Base-by-base conservation (phyloP, 768 basidiomycete species). In the Pulveroboletus sp. region DNA sequence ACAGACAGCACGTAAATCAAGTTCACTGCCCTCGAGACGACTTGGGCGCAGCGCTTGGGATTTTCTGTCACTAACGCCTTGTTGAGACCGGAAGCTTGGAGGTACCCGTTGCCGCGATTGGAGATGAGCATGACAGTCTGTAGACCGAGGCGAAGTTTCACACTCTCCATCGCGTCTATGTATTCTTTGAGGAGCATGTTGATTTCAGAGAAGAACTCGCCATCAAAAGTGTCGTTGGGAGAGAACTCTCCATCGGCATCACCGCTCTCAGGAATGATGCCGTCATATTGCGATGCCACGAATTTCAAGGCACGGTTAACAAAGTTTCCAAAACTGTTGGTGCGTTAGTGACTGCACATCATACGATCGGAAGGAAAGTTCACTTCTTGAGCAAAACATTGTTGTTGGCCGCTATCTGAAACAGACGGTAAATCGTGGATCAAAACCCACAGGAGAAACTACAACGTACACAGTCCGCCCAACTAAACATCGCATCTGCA, bases 231-330 rank as follows among this genome's bases (percentile, higher is more conserved):
- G 54, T 87, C 82, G 52, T 85, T 81, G 14, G 80, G 76, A 8
- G 86, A 82, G 41, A 89, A 71, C 15, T 85, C 81, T 6, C 89
- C 89, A 8, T 80, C 77, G 17, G 72, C 70, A 55, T 91, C 87
- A 15, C 74, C 76, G 35, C 87, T 79, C 44, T 94, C 90, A 0
- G 95, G 93, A 33, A 98, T 76, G 38, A 86, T 70, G 43, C 88
- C 70, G 46, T 83, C 79, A 63, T 86, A 95, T 63, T 92, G 91
- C 6, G 89, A 86, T 6, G 86, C 80, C 28, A 93, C 80, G 64
- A 99, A 99, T 69, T 97, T 97, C 64, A 98, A 75, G 15, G 82
- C 77, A 26, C 96, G 87, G 69, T 99, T 99, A 56, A 98, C 89
- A 60, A 96, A 98, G 73, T 99, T 99, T 39, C 96, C 96, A 59